phyloP scores from a whole-genome alignment of 805 yeast species.

The Saccharomycopsis malanga region DNA sequence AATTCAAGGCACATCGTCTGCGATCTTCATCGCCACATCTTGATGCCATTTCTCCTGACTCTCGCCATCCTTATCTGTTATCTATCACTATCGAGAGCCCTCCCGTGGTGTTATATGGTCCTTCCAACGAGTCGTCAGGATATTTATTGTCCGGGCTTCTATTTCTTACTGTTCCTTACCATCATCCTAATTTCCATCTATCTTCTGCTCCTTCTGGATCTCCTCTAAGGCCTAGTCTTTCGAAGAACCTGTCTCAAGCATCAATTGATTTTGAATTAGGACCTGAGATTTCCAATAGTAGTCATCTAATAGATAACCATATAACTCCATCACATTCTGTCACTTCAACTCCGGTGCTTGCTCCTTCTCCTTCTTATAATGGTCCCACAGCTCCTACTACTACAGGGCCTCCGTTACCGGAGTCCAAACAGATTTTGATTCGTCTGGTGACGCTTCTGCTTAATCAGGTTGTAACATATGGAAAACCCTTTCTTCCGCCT shows the following conservation, averaged over 20 bases:
- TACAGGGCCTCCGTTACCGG: constrained; percentile 16
- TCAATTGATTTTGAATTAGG: neutral
- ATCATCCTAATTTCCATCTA: neutral
- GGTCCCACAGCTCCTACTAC: neutral
- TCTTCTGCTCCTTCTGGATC: neutral
- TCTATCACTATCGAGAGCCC: constrained; percentile 77
- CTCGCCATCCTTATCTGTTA: constrained; percentile 37
- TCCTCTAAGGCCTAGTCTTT: neutral
- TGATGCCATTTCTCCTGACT: constrained; percentile 18
- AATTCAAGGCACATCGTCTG: constrained; percentile 8
- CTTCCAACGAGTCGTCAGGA: constrained; percentile 73
- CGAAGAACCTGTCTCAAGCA: neutral
- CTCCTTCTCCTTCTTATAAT: neutral
- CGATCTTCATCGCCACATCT: constrained; percentile 10
- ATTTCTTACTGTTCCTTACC: constrained; percentile 42
- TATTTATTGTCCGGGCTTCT: constrained; percentile 78
- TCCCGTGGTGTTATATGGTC: constrained; percentile 81
- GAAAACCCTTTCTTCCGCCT: constrained; percentile 59
- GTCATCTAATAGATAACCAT: too few species aligned
- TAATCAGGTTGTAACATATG: constrained; percentile 62
- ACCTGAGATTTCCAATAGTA: neutral
- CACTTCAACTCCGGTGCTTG: neutral
- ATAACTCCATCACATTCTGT: neutral
- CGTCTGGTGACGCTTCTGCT: constrained; percentile 56
- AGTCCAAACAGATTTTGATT: constrained; percentile 42